Evolutionary conservation across 2,329 filamentous ascomycete species (phyloP), one percentile per base, ranked within the genome.

Genomic region (Fusarium scirpi): DNA sequence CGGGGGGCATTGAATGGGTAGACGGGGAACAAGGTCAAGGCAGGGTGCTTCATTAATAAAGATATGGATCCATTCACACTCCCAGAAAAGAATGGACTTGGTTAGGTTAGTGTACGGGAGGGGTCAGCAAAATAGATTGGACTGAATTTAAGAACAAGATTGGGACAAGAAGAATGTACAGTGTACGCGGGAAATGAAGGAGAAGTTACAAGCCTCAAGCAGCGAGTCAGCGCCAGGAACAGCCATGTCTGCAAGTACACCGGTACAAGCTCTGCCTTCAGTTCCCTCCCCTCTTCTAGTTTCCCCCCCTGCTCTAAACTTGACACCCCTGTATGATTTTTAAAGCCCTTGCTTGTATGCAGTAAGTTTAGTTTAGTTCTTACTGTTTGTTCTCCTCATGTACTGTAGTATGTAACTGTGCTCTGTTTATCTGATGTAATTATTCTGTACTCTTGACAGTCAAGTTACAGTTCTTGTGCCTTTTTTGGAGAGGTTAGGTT

Each of bases 41-140:
- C 56, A 65, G 60, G 68, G 68, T 71, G 64, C 40, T 69, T 69
- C 52, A 66, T 71, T 71, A 71, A 71, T 71, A 65, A 69, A 69
- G 68, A 71, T 58, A 62, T 69, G 49, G 49, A 53, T 41, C 30
- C 47, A 13, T 49, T 25, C 51, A 38, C 48, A 48, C 41, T 59
- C 62, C 44, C 30, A 24, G 24, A 58, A 58, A 48, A 63, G 43
- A 44, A 41, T 25, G 22, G 18, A 40, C 48, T 32, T 46, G 44
- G 44, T 62, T 34, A 51, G 48, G 43, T 43, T 45, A 44, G 30
- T 53, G 47, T 56, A 63, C 60, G 71, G 71, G 66, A 69, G 72
- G 71, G 72, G 71, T 73, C 59, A 74, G 71, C 62, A 73, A n/a
- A 74, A 63, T 67, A 74, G 59, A 72, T 71, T 71, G 61, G 59